Evolutionary conservation across 2,329 filamentous ascomycete species (phyloP).

Genomic region (Diaporthe sp.): DNA sequence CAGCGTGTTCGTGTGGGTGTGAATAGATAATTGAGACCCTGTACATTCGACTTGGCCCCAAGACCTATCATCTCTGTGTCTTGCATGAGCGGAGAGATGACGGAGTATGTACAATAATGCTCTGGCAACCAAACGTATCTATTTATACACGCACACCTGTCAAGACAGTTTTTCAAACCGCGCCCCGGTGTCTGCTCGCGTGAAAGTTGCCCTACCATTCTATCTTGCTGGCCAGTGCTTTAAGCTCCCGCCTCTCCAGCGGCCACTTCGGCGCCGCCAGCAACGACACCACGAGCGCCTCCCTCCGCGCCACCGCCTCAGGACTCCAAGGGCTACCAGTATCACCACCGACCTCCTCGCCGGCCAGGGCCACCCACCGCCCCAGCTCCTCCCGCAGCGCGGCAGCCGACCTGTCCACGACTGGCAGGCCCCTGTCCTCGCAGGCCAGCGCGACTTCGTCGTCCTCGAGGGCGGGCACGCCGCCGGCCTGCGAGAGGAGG

Average conservation of each 20-base stretch:
- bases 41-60: not conserved
- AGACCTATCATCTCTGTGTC: not conserved
- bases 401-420: constrained; percentile 53
- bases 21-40: constrained; percentile 18
- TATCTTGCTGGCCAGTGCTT: not conserved
- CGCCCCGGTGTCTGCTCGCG: not conserved
- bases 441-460: constrained; percentile 78
- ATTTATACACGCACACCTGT: not conserved
- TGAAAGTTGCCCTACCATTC: not conserved
- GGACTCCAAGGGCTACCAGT: not conserved
- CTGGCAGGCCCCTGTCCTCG: constrained; percentile 73
- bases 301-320: not conserved
- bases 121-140: not conserved
- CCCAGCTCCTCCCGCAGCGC: constrained; percentile 60
- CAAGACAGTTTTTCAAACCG: not conserved
- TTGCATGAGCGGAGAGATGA: not conserved
- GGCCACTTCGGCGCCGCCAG: constrained; percentile 8
- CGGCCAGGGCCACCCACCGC: constrained; percentile 60
- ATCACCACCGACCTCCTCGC: not conserved
- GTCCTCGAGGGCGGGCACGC: constrained; percentile 64
- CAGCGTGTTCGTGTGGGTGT: not conserved
- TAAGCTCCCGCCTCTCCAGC: not conserved
- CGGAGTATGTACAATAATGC: not conserved
- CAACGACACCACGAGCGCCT: constrained; percentile 11
- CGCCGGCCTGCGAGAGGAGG: constrained; percentile 73